These are phyloP conservation scores for Yamadazyma akitaensis DNA, from an alignment of 805 yeast genomes.

Conservation along the genomic window DNA sequence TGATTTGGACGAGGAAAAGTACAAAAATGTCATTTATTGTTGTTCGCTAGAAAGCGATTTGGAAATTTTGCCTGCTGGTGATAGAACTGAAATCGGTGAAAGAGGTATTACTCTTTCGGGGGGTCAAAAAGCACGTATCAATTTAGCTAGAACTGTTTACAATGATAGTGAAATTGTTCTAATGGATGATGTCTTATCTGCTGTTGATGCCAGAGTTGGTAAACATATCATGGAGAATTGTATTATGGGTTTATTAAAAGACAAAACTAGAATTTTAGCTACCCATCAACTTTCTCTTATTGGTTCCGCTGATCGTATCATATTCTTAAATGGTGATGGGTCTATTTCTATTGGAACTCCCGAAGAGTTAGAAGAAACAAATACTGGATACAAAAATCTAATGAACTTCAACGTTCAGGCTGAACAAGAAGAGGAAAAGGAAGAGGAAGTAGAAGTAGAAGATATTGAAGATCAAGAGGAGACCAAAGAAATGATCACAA, in stretches of 20 bases:
- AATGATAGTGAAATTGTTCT: slow-evolving; percentile 27
- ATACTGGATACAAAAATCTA: slow-evolving; percentile 26
- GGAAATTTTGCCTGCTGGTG: slow-evolving; percentile 32
- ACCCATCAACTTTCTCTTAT: slow-evolving; percentile 36
- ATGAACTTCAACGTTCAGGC: slow-evolving; percentile 22
- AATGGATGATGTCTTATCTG: slow-evolving; percentile 35
- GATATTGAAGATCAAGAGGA: slow-evolving; percentile 16
- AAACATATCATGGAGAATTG: slow-evolving; percentile 33
- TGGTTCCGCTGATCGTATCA: slow-evolving; percentile 29
- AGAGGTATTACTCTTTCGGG: slow-evolving; percentile 37
- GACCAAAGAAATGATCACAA: slow-evolving; percentile 14
- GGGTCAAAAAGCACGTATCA: slow-evolving; percentile 37
- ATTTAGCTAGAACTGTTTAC: slow-evolving; percentile 36
- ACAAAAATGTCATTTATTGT: slow-evolving; percentile 25
- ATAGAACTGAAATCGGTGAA: slow-evolving; percentile 36
- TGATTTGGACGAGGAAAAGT: slow-evolving; percentile 20
- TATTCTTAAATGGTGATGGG: slow-evolving; percentile 32
- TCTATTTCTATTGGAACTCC: slow-evolving; percentile 28
- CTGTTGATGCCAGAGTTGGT: slow-evolving; percentile 39
- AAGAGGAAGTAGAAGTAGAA: slow-evolving; percentile 17
- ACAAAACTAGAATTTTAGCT: slow-evolving; percentile 33
- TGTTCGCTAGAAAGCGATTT: slow-evolving; percentile 33
- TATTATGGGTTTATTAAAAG: slow-evolving; percentile 24
- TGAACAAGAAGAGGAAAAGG: slow-evolving; percentile 19
- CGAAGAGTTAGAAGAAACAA: slow-evolving; percentile 22